Percentiles rank a stretch among this genome's conserved stretches.
phyloP scores from a whole-genome alignment of 2,329 filamentous ascomycete genomes.

The Rasamsonia emersonii region DNA sequence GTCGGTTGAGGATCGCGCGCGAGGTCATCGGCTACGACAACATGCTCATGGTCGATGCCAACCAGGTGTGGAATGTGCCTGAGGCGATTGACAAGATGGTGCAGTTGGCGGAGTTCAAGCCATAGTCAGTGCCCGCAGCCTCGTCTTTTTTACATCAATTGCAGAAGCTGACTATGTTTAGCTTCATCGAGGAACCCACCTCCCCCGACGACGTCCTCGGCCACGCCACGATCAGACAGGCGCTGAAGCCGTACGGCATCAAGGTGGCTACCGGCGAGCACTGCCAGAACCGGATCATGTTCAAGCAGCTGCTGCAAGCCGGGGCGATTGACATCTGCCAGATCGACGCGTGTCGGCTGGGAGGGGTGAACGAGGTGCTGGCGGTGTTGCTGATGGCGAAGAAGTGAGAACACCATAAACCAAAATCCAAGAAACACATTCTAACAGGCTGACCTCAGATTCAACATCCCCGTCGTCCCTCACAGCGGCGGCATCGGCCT shows the following conservation, averaged over 20 bases:
- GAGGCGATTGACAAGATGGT: constrained; percentile 16
- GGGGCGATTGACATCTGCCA: constrained; percentile 82
- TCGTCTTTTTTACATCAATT: constrained; percentile 7
- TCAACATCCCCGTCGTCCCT: constrained; percentile 71
- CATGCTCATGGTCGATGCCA: constrained; percentile 14
- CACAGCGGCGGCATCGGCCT: constrained; percentile 83
- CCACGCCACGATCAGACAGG: constrained; percentile 75
- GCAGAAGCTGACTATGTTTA: constrained; percentile 7
- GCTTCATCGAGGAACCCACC: not conserved
- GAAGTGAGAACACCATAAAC: constrained; percentile 16
- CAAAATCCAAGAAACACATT: not conserved
- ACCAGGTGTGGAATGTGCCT: constrained; percentile 15
- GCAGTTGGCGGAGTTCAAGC: constrained; percentile 13
- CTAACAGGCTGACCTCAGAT: constrained; percentile 30
- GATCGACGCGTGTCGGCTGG: constrained; percentile 81
- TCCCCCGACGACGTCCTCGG: constrained; percentile 82
- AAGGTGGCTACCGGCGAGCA: constrained; percentile 89
- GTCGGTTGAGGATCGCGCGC: constrained; percentile 9
- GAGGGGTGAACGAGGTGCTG: constrained; percentile 83
- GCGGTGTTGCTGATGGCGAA: constrained; percentile 76
- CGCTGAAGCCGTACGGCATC: constrained; percentile 52
- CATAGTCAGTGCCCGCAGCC: no score
- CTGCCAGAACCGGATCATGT: constrained; percentile 89
- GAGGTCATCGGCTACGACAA: constrained; percentile 10
- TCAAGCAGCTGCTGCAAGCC: constrained; percentile 78